phyloP scores from a whole-genome alignment of 2,329 filamentous ascomycete species.

The Lizonia empirigonia region DNA sequence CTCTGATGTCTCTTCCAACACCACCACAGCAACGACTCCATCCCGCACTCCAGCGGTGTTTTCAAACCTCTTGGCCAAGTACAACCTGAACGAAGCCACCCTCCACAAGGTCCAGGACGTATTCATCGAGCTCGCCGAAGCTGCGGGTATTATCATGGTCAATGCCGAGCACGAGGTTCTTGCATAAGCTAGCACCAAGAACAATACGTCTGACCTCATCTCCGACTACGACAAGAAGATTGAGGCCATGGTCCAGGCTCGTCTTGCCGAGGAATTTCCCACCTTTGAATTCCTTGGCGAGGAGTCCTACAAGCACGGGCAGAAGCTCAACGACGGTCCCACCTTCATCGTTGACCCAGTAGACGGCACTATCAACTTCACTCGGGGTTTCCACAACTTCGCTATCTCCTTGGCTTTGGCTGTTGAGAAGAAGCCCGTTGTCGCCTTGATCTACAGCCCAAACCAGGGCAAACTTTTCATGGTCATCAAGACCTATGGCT shows the following conservation, averaged over 20 bases:
- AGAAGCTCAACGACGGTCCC: constrained; percentile 37
- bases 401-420: constrained; percentile 43
- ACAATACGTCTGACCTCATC: constrained; percentile 57
- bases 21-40: constrained; percentile 15
- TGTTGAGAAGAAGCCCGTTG: constrained; percentile 39
- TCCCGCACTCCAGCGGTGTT: constrained; percentile 19
- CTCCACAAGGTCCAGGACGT: constrained; percentile 26
- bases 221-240: constrained; percentile 62
- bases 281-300: constrained; percentile 51
- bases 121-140: constrained; percentile 34
- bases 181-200: constrained; percentile 32
- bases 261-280: constrained; percentile 54
- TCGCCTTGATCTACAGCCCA: constrained; percentile 47
- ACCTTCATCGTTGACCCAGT: constrained; percentile 49
- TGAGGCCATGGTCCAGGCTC: constrained; percentile 56
- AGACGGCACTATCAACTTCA: constrained; percentile 50
- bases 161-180: constrained; percentile 38
- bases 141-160: constrained; percentile 43
- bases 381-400: constrained; percentile 46
- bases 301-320: constrained; percentile 41
- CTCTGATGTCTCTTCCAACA: constrained; percentile 10
- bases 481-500: constrained; percentile 42
- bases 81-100: constrained; percentile 19
- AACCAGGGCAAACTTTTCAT: constrained; percentile 44
- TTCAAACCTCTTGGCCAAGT: constrained; percentile 20